These are phyloP conservation scores for Gossypium laxum DNA, from an alignment of 441 rosid genomes.

Conservation along the genomic window DNA sequence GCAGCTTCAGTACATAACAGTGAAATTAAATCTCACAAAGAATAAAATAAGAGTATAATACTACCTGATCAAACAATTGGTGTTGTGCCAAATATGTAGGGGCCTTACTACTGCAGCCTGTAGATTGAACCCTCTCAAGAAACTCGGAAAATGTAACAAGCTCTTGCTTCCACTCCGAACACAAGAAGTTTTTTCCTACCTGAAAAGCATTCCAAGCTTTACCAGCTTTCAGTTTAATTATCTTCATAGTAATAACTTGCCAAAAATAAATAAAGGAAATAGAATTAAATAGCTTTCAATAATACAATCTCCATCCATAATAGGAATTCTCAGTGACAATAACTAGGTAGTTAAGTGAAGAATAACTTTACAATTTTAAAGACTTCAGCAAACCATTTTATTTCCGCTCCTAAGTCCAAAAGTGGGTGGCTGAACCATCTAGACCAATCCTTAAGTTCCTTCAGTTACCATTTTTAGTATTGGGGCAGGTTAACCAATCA, in stretches of 20 bases:
- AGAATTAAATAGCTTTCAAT: background rate
- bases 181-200: conserved; percentile 88
- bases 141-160: conserved; percentile 81
- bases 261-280: background rate
- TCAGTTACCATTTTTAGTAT: background rate
- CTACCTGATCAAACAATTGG: conserved; percentile 88
- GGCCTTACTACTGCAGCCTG: conserved; percentile 27
- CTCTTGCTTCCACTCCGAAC: conserved; percentile 93
- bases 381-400: background rate
- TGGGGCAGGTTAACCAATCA: background rate
- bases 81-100: conserved; percentile 93
- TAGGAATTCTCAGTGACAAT: background rate
- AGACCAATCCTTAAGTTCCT: background rate
- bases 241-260: background rate
- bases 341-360: background rate
- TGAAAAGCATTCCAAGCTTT: conserved; percentile 46
- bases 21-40: background rate
- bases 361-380: background rate
- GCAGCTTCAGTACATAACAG: conserved; percentile 4
- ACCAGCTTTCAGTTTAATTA: conserved; percentile 38
- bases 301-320: background rate
- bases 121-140: conserved; percentile 61
- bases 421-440: background rate
- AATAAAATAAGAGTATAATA: background rate
- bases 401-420: background rate